Percentiles rank a stretch among this genome's conserved stretches.
Conservation (phyloP, 2,329 filamentous ascomycete species). For the Zopfia rhizophila region DNA sequence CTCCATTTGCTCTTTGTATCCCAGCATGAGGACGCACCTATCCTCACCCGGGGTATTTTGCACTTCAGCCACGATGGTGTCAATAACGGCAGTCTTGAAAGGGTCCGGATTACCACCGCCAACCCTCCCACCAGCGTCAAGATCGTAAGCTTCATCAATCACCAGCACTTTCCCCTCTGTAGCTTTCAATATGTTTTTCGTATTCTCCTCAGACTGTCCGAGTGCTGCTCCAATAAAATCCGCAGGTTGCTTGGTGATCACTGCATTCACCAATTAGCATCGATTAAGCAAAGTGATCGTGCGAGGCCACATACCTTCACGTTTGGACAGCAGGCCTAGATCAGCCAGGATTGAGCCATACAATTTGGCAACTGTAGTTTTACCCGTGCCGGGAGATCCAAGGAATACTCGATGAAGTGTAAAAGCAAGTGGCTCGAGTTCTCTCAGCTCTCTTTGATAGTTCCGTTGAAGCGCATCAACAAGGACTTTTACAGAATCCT, state of each 20-base stretch:
- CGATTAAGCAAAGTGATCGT: not conserved
- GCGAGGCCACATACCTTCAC: constrained; percentile 69
- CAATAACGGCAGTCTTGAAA: constrained; percentile 71
- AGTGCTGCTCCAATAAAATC: constrained; percentile 73
- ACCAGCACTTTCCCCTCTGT: constrained; percentile 76
- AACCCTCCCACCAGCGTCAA: constrained; percentile 60
- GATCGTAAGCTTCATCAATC: constrained; percentile 78
- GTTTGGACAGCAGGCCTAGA: constrained; percentile 70
- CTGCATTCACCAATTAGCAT: constrained; percentile 43
- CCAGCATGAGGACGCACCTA: constrained; percentile 73
- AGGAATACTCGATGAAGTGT: constrained; percentile 74
- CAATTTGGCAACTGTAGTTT: constrained; percentile 76
- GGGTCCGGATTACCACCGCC: constrained; percentile 48
- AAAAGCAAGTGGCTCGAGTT: constrained; percentile 66
- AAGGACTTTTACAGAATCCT: constrained; percentile 65
- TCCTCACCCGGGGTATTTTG: constrained; percentile 74
- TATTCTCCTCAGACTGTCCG: constrained; percentile 73
- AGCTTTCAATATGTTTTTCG: constrained; percentile 72
- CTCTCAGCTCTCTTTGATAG: constrained; percentile 70
- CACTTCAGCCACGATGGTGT: constrained; percentile 76
- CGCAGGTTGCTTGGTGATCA: constrained; percentile 73
- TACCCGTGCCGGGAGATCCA: constrained; percentile 76
- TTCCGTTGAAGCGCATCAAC: constrained; percentile 70
- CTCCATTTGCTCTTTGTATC: constrained; percentile 73
- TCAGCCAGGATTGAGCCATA: constrained; percentile 74